Conservation (phyloP, 2,329 filamentous ascomycete species). For the Berkeleyomyces basicola region DNA sequence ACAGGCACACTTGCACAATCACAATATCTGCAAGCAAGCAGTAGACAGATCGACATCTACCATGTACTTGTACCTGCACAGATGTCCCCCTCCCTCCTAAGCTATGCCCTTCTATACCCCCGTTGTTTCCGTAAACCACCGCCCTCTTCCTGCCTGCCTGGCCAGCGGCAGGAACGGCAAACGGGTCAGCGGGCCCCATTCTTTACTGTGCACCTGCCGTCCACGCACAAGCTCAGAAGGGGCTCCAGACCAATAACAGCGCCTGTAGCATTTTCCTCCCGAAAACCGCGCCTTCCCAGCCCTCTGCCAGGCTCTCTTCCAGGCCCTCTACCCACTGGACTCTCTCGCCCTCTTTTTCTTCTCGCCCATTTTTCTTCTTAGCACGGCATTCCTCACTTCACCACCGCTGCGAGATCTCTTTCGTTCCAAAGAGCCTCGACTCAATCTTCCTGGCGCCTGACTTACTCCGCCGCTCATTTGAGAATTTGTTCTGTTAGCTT, state of each 20-base stretch:
- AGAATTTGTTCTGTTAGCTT: neutral
- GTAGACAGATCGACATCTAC: neutral
- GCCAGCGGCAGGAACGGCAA: neutral
- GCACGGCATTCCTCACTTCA: neutral
- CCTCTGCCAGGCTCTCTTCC: neutral
- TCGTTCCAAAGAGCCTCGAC: neutral
- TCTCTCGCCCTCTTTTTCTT: neutral
- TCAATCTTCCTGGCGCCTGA: conserved; percentile 1
- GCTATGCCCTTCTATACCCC: too few relatives aligned
- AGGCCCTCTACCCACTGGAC: neutral
- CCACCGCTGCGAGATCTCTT: neutral
- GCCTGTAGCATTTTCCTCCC: neutral
- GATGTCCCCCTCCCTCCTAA: neutral
- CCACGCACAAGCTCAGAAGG: neutral
- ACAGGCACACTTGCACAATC: too few relatives aligned
- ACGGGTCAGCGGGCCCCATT: conserved; percentile 1
- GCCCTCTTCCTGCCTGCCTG: neutral
- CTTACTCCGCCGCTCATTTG: conserved; percentile 13
- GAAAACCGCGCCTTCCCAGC: neutral
- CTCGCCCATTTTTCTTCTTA: neutral
- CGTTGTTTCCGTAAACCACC: neutral
- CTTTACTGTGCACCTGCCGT: conserved; percentile 1
- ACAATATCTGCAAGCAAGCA: neutral
- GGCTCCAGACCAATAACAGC: neutral
- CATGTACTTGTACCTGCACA: neutral